A percentile compares a stretch with the other conserved stretches of the same genome.
Evolutionary conservation across 768 basidiomycete species (phyloP).

Genomic region (Lactifluus echinatus): DNA sequence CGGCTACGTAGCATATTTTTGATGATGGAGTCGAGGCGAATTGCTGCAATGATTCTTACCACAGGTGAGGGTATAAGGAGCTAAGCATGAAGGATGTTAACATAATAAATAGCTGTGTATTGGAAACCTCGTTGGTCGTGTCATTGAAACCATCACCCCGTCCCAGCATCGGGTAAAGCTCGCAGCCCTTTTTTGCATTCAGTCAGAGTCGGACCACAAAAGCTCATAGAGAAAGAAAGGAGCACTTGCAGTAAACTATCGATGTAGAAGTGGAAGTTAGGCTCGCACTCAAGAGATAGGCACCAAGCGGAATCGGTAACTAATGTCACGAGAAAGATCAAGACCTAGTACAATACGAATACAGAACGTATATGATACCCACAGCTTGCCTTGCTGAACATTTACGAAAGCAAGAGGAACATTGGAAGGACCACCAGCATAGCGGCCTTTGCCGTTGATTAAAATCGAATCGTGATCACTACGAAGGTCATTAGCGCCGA

Average conservation of each 20-base stretch:
- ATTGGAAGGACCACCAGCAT: conserved; percentile 30
- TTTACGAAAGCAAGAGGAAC: conserved; percentile 37
- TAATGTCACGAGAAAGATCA: conserved; percentile 15
- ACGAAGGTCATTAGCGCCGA: neutral
- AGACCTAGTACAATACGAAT: too few relatives aligned
- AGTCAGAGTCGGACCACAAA: neutral
- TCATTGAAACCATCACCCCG: conserved; percentile 9
- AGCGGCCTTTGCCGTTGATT: conserved; percentile 46
- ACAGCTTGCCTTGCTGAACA: conserved; percentile 30
- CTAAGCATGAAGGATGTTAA: neutral
- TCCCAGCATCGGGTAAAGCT: conserved; percentile 18
- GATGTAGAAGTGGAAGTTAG: conserved; percentile 24
- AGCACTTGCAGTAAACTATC: conserved; percentile 16
- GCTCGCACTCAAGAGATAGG: conserved; percentile 42
- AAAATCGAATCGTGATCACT: conserved; percentile 33
- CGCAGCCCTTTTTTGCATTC: conserved; percentile 18
- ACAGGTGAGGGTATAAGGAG: conserved; percentile 9
- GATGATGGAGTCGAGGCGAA: neutral
- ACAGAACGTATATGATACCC: neutral
- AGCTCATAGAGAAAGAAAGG: conserved; percentile 1
- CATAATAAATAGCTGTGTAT: neutral
- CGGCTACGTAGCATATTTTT: conserved; percentile 12
- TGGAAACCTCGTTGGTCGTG: conserved; percentile 25
- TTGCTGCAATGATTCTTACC: neutral
- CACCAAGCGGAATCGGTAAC: conserved; percentile 50